These are phyloP conservation scores for Dicorynia guianensis DNA, from an alignment of 306 rosid species.

Conservation along the genomic window DNA sequence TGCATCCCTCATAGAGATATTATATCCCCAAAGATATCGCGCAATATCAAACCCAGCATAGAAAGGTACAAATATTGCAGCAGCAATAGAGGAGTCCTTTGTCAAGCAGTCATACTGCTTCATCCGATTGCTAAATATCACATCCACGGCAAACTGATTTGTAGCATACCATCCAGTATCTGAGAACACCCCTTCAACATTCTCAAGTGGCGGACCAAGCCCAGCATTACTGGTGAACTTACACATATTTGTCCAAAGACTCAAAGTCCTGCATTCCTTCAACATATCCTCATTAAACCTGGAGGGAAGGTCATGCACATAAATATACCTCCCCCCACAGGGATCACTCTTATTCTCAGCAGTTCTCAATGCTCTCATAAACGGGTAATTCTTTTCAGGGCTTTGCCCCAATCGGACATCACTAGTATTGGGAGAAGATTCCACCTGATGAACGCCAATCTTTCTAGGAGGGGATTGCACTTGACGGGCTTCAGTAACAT, in stretches of 20 bases:
- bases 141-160: slow-evolving; percentile 96
- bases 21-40: slow-evolving; percentile 90
- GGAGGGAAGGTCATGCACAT: slow-evolving; percentile 86
- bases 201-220: slow-evolving; percentile 96
- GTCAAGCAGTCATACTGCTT: slow-evolving; percentile 96
- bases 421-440: background rate
- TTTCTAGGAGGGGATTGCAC: slow-evolving; percentile 38
- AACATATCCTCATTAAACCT: slow-evolving; percentile 97
- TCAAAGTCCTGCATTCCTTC: slow-evolving; percentile 78
- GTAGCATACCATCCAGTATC: slow-evolving; percentile 93
- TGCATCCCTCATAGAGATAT: slow-evolving; percentile 81
- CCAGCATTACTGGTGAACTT: slow-evolving; percentile 93
- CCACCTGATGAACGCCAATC: slow-evolving; percentile 11
- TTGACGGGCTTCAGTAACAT: slow-evolving; percentile 31
- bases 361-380: slow-evolving; percentile 73
- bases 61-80: slow-evolving; percentile 92
- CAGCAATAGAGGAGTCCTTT: slow-evolving; percentile 81
- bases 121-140: slow-evolving; percentile 89
- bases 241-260: slow-evolving; percentile 97
- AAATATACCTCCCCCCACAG: slow-evolving; percentile 96
- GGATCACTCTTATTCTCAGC: slow-evolving; percentile 91
- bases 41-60: slow-evolving; percentile 98
- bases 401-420: background rate
- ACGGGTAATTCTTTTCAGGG: slow-evolving; percentile 51
- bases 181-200: slow-evolving; percentile 89